Evolutionary conservation across 2,329 filamentous ascomycete species (phyloP).

Genomic region (Phaeosphaeriaceae sp.): DNA sequence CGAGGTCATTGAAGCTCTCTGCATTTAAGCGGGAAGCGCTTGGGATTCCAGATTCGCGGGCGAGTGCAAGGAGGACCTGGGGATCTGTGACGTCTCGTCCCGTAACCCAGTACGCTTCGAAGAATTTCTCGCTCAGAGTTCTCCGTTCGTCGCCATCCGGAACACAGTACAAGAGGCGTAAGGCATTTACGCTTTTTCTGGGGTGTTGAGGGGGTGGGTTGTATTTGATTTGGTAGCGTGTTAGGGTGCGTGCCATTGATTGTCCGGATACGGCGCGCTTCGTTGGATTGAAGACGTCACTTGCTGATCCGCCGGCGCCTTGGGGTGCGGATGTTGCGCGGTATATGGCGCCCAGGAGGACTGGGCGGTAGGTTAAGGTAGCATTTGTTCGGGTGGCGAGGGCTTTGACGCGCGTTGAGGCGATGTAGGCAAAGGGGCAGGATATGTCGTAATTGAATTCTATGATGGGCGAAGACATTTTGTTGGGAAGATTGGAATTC

Average conservation of each 20-base stretch:
- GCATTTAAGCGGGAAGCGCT: slow-evolving; percentile 12
- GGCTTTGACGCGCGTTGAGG: slow-evolving; percentile 38
- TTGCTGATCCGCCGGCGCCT: slow-evolving; percentile 43
- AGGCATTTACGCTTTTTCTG: slow-evolving; percentile 41
- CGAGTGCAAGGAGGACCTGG: slow-evolving; percentile 30
- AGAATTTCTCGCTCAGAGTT: slow-evolving; percentile 31
- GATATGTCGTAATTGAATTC: slow-evolving; percentile 45
- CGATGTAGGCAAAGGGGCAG: slow-evolving; percentile 49
- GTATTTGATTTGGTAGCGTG: slow-evolving; percentile 36
- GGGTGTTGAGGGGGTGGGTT: slow-evolving; percentile 42
- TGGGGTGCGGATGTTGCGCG: slow-evolving; percentile 44
- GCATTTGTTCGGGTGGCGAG: slow-evolving; percentile 37
- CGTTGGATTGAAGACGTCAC: slow-evolving; percentile 43
- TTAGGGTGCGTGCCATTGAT: slow-evolving; percentile 40
- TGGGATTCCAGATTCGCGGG: slow-evolving; percentile 29
- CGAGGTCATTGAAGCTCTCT: slow-evolving; percentile 19
- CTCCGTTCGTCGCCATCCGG: slow-evolving; percentile 24
- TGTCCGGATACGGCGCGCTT: slow-evolving; percentile 38
- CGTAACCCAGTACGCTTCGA: slow-evolving; percentile 43
- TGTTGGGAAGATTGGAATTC: neutral
- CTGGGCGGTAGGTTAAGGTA: slow-evolving; percentile 34
- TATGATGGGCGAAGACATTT: slow-evolving; percentile 23
- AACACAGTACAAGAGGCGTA: slow-evolving; percentile 36
- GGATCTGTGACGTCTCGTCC: slow-evolving; percentile 35
- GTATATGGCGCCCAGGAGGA: slow-evolving; percentile 46